These are phyloP conservation scores for Penicillium sp. DNA, from an alignment of 2,329 filamentous ascomycete species.

Conservation along the genomic window DNA sequence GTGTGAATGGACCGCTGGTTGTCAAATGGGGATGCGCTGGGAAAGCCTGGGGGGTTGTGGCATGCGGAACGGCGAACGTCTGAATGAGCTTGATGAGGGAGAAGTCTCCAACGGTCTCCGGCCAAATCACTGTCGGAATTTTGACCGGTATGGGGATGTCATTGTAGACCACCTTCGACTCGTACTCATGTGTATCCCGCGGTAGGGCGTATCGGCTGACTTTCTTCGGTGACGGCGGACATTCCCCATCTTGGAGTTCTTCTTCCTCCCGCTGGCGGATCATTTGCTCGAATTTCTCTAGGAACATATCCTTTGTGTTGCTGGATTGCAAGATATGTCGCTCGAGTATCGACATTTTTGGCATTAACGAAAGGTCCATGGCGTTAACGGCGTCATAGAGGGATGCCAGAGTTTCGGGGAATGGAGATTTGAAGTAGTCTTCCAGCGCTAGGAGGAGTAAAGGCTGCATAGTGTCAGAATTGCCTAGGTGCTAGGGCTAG, in stretches of 20 bases:
- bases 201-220: constrained; percentile 71
- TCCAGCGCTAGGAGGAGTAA: constrained; percentile 86
- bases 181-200: constrained; percentile 95
- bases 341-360: constrained; percentile 77
- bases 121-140: constrained; percentile 86
- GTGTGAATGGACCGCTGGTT: constrained; percentile 82
- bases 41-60: constrained; percentile 81
- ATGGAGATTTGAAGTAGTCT: constrained; percentile 92
- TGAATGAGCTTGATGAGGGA: constrained; percentile 96
- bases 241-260: constrained; percentile 32
- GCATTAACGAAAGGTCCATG: constrained; percentile 96
- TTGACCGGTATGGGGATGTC: constrained; percentile 96
- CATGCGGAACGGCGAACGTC: constrained; percentile 80
- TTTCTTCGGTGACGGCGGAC: constrained; percentile 52
- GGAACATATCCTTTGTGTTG: constrained; percentile 92
- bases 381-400: constrained; percentile 91
- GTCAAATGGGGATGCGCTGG: constrained; percentile 86
- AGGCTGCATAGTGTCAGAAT: constrained; percentile 55
- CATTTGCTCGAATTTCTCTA: constrained; percentile 97
- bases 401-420: constrained; percentile 79
- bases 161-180: constrained; percentile 93
- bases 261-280: constrained; percentile 74
- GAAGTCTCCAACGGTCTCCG: constrained; percentile 96
- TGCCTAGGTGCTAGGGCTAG: neutral
- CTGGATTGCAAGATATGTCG: constrained; percentile 81